Evolutionary conservation across 768 basidiomycete species (phyloP), one percentile per base, ranked within the genome.

Genomic region (Lactifluus piperatus): DNA sequence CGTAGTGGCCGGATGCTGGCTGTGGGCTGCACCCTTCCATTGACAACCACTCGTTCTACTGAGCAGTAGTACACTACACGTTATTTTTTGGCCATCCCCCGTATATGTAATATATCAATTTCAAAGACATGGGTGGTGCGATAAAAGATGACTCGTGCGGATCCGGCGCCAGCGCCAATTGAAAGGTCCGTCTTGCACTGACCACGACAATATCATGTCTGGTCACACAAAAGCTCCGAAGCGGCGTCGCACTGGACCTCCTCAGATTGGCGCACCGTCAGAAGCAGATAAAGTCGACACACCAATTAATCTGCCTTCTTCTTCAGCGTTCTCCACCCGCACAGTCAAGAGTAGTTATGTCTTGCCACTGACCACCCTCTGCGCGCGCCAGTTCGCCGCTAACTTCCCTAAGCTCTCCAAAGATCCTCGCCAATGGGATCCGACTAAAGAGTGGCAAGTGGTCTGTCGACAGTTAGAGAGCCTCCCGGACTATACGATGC

Each of bases 401-500:
- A 72, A 77, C 55, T 69, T 82, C 37, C 66, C 67, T 36, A 58
- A 58, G 4, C 70, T 85, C n/a, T 73, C 74, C 37, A 69, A 68
- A 30, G 70, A 76, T 26, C 67, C 72, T 51, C 48, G 53, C 9
- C 54, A 65, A 30, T 82, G 82, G 80, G 66, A 72, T 26, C 62
- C 64, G 6, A 54, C 32, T 16, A 56, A 46, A 50, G 13, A 9
- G 18, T 65, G 62, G 62, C 20, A 1, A 34, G 58, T 56, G 2
- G 72, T 75, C 4, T 73, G 75, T 27, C 47, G 49, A 24, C 72
- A 74, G 64, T 68, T 88, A 18, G 73, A 74, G 49, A 63, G 64
- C 5, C 67, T 88, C 8, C 86, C 86, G 0, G 82, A 85, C 43
- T 6, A 70, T 9, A 58, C 84, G 5, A 69, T 79, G 16, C 76